Evolutionary conservation across 352 stramenopile genomes (phyloP).

Genomic region (Phytopythium chamaehyphon): DNA sequence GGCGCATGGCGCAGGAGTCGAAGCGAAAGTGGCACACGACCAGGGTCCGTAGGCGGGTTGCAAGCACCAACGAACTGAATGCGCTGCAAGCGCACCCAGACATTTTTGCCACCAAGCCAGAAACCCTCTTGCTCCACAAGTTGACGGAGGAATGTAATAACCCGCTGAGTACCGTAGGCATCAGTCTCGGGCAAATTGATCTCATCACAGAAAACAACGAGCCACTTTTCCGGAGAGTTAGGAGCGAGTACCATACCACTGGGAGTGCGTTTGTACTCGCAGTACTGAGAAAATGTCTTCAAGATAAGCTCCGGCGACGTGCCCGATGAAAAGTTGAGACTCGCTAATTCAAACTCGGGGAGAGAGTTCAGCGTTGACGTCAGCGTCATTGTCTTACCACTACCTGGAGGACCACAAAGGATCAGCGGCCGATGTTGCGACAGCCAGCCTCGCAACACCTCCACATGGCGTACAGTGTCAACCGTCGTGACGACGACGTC

Average conservation of each 20-base stretch:
- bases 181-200: slow-evolving; percentile 99
- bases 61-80: slow-evolving; percentile 98
- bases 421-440: slow-evolving; percentile 96
- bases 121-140: slow-evolving; percentile 96
- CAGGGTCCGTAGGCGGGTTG: slow-evolving; percentile 99
- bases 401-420: slow-evolving; percentile 97
- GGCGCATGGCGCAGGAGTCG: slow-evolving; percentile 97
- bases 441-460: slow-evolving; percentile 97
- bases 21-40: slow-evolving; percentile 95
- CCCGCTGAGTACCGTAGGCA: slow-evolving; percentile 97
- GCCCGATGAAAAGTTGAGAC: slow-evolving; percentile 98
- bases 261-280: slow-evolving; percentile 96
- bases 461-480: slow-evolving; percentile 98
- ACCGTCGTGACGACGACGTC: slow-evolving; percentile 99
- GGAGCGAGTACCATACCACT: slow-evolving; percentile 96
- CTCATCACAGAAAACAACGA: slow-evolving; percentile 99
- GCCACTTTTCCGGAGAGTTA: slow-evolving; percentile 93
- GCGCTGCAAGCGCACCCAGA: slow-evolving; percentile 89
- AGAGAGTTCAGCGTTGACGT: slow-evolving; percentile 96
- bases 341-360: slow-evolving; percentile 97
- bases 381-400: slow-evolving; percentile 99
- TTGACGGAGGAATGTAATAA: slow-evolving; percentile 99
- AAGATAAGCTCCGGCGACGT: slow-evolving; percentile 98
- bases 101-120: slow-evolving; percentile 84
- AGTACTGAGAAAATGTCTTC: slow-evolving; percentile 99